A percentile compares a stretch with the other conserved stretches of the same genome.
Conservation (phyloP, 2,329 filamentous ascomycete genomes). For the Penicillium sp. region DNA sequence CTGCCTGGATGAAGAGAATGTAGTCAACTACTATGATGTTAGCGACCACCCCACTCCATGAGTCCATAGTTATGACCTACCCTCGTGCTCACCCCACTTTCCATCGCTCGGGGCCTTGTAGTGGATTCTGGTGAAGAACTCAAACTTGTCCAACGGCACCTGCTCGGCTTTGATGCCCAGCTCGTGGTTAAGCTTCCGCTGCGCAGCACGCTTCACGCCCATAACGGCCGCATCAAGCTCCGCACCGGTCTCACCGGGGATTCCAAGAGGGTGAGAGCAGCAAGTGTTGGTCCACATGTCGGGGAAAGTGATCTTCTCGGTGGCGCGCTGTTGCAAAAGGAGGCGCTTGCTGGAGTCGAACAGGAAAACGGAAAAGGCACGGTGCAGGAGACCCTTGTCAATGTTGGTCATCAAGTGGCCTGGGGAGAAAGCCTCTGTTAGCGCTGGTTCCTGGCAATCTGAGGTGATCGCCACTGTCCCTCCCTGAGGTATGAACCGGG, state of each 20-base stretch:
- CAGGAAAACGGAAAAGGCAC: conserved; percentile 96
- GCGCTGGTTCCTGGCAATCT: conserved; percentile 6
- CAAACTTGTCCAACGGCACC: conserved; percentile 87
- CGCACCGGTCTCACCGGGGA: conserved; percentile 85
- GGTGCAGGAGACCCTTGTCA: conserved; percentile 89
- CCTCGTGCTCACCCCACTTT: conserved; percentile 98
- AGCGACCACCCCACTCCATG: not conserved
- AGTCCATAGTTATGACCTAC: conserved; percentile 53
- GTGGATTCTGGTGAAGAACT: conserved; percentile 93
- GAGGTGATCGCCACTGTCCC: conserved; percentile 8
- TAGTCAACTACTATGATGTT: conserved; percentile 68
- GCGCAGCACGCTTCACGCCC: conserved; percentile 87
- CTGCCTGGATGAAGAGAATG: conserved; percentile 95
- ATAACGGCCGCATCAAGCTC: conserved; percentile 75
- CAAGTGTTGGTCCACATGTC: conserved; percentile 99
- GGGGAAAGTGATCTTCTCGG: conserved; percentile 98
- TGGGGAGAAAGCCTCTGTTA: conserved; percentile 39
- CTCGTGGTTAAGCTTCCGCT: conserved; percentile 92
- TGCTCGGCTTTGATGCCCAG: conserved; percentile 85
- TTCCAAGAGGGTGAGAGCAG: conserved; percentile 93
- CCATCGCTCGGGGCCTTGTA: conserved; percentile 97
- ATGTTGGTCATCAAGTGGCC: conserved; percentile 99
- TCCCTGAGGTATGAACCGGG: not conserved
- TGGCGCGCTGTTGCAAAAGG: conserved; percentile 89
- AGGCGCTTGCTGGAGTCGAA: conserved; percentile 93